Evolutionary conservation across 2,329 filamentous ascomycete species (phyloP), one percentile per base, ranked within the genome.

Genomic region (Neocatenulostroma microsporum): DNA sequence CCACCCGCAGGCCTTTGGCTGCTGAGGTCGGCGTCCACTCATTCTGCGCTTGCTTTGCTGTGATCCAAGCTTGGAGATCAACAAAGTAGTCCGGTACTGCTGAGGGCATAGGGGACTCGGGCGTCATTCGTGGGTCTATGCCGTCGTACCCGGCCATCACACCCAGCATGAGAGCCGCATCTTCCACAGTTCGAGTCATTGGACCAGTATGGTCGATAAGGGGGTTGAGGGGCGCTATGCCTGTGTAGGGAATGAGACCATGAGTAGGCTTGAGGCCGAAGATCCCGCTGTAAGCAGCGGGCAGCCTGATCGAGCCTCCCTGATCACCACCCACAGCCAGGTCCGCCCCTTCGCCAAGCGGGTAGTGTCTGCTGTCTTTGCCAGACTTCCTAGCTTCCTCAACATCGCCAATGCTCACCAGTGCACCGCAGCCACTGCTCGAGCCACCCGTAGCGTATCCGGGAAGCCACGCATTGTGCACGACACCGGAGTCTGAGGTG

Each of bases 171-270:
- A 53, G 31, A 12, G 62, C 59, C 30, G 61, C 57, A 27, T 68
- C 66, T 18, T 64, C 57, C 2, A 69, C 44, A 2, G 41, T 62
- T 15, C 54, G 42, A 1, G 64, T 60, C 45, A 70, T 63, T 1
- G 66, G 67, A 1, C 66, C 66, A 5, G 62, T 46, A 43, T 69
- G 64, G 44, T 70, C 67, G 29, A 68, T 64, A 48, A 64, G 62
- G 0, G 66, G 59, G 13, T 58, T 47, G 41, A 68, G 52, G 3
- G 56, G 53, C 4, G 56, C 56, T 12, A 62, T 61, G 0, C 65
- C 66, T 0, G 65, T 68, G 40, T 69, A 69, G 1, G 67, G 67
- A 1, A 69, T 53, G 5, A 69, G 48, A 1, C 63, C 62, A 47
- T 57, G 58, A 0, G 63, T 64, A 3, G 62, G 61, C 37, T 66